Evolutionary conservation across 805 yeast species (phyloP), one percentile per base, ranked within the genome.

Genomic region (Lipomyces spencermartinsiae): DNA sequence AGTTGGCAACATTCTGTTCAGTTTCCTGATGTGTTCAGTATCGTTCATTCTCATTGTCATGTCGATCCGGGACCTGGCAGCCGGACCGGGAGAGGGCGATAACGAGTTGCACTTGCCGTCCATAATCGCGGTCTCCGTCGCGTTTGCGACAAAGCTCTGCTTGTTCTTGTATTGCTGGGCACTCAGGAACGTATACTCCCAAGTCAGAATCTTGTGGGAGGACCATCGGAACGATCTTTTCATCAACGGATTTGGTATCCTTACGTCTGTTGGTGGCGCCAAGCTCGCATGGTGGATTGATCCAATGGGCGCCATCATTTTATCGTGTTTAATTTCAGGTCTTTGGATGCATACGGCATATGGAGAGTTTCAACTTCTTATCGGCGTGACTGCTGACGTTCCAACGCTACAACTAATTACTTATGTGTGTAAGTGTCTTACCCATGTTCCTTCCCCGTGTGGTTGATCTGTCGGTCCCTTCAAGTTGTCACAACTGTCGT

Each of bases 341-440:
- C 82, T 84, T 63, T 87, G 91, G 91, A 70, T 82, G 8, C 62
- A 68, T 29, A 85, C 80, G 0, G 87, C 88, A 1, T 81, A 82
- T 66, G 88, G 84, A 59, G 90, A 87, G 72, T 85, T 87, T 34
- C 83, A 83, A 67, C 86, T 87, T 71, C 78, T 87, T 66, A 86
- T 90, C 0, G 90, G 90, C 0, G 85, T 87, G 0, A 82, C 80
- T 53, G 90, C 90, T 1, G 81, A 81, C 51, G 80, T 80, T 4
- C 79, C 80, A 57, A 87, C 85, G 69, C 84, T 83, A 72, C 84
- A 85, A 71, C 85, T 85, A 46, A 82, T 87, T 9, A 76, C 88
- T n/a, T 87, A 87, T 71, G 76, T 87, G 68, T 7, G 62, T 59
- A 59, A 59, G 62, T 9, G 8, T 39, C 25, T 19, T 29, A n/a